Evolutionary conservation across 78 protist species (phyloP), one percentile per base, ranked within the genome.

Genomic region (Isochrysis galbana): DNA sequence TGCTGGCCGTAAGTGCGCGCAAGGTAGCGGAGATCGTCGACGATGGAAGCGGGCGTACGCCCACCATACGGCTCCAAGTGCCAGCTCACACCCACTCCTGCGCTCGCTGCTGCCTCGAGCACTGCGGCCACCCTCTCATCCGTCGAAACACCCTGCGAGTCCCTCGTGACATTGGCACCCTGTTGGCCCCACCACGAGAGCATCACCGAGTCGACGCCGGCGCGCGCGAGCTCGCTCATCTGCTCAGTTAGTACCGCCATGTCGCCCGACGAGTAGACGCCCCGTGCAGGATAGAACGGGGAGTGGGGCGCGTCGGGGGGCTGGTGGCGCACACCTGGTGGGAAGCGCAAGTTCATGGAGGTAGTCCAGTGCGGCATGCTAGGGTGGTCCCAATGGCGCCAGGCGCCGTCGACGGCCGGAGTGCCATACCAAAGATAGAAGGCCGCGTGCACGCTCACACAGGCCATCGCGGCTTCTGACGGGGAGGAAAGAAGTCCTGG

Each of bases 41-140:
- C 36, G 21, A 61, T 34, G 38, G 26, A 19, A 32, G 38, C 34
- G 25, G 36, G 21, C n/a, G 48, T 11, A 5, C 91, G 48, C 67
- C 45, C 91, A 11, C 70, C 51, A 34, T 88, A 88, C 51, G 91
- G 91, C 80, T 88, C 91, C n/a, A 88, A 32, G 51, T 88, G 91
- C 77, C 67, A 88, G 91, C 82, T 54, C 26, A 88, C 80, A 19
- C 86, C 22, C 26, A 77, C 55, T 32, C 55, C 25, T 5, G 91
- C 91, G 41, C 21, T 80, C 1, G 74, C 48, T 19, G 91, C 91
- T 0, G 82, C 91, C 21, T 88, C 91, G 44, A 88, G 70, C 29
- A 61, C 74, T 2, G 10, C 74, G 36, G 74, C 36, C 23, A 61
- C 23, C 5, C 4, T 23, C 74, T 61, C 74, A 32, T 61, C 74